Base-by-base conservation (phyloP, 345 rosid species). In the Gossypium australe region DNA sequence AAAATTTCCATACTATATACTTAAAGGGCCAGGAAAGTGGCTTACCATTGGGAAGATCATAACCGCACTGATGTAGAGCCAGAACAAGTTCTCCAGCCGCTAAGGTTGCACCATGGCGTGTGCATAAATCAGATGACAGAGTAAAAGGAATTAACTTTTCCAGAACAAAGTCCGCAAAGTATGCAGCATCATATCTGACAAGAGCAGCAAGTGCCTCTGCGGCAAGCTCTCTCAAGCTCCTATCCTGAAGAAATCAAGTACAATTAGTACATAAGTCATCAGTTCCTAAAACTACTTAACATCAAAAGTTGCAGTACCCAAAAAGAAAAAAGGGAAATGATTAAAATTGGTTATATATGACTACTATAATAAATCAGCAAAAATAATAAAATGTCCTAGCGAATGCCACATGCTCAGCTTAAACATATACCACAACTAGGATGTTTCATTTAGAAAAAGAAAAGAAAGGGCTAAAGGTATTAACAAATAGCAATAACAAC, bases 41-140 rank as follows among this genome's bases (percentile, higher is more conserved):
- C 95, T 69, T 78, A 92, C 98, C 98, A 66, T 81, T 62, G 60
- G 90, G 82, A 78, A 87, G 93, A 75, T 71, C 76, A 75, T 78
- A 80, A 79, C 79, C 88, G 79, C 82, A 85, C 71, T 80, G 87
- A 85, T 87, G 87, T 61, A 94, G 78, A 76, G 94, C 94, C 83
- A 91, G 81, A 76, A 87, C 87, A 82, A 94, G 82, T 85, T 94
- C 99, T 55, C 89, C 99, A 64, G 80, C 82, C 75, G 99, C 92
- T 74, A 93, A 86, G 76, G 97, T 94, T 56, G 95, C 92, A 85
- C 99, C 99, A 86, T 94, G 99, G 60, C 97, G 98, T 72, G 80
- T 82, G 85, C 95, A 89, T 80, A 94, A 80, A 86, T 94, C 98
- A 67, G 97, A 82, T 57, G 97, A 94, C 52, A 94, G 94, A 75